Evolutionary conservation across 768 basidiomycete species (phyloP).

Genomic region (Termitomyces sp.): DNA sequence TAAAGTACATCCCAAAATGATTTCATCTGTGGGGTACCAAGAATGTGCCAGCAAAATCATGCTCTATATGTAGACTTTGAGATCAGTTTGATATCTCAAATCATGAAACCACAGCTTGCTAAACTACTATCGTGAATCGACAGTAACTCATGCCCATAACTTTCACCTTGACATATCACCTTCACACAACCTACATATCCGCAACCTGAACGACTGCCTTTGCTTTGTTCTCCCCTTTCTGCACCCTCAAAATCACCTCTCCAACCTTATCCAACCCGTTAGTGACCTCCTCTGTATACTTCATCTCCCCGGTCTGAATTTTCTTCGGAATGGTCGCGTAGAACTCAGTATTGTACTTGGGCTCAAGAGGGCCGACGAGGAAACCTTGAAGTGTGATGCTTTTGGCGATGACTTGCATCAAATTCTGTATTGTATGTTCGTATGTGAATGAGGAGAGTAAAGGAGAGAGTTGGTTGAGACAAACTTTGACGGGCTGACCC

Average conservation of each 20-base stretch:
- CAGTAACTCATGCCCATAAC: too few species aligned
- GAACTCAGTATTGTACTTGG: slow-evolving; percentile 37
- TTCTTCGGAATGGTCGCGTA: slow-evolving; percentile 31
- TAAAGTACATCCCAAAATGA: too few species aligned
- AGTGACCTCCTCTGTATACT: slow-evolving; percentile 39
- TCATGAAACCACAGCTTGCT: too few species aligned
- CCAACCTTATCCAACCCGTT: slow-evolving; percentile 36
- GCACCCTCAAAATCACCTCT: slow-evolving; percentile 26
- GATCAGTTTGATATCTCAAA: too few species aligned
- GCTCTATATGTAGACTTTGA: too few species aligned
- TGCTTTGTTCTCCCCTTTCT: slow-evolving; percentile 28
- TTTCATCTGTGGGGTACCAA: too few species aligned
- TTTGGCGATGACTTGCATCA: slow-evolving; percentile 32
- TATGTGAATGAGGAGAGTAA: too few species aligned
- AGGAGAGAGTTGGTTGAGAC: too few species aligned
- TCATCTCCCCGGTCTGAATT: slow-evolving; percentile 40
- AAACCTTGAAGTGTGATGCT: slow-evolving; percentile 34
- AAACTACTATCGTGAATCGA: too few species aligned
- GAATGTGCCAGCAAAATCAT: too few species aligned
- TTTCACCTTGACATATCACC: neutral
- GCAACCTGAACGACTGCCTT: slow-evolving; percentile 30
- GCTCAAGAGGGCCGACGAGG: slow-evolving; percentile 23
- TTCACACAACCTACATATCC: slow-evolving; percentile 8
- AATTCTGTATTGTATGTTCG: slow-evolving; percentile 23
- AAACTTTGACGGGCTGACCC: slow-evolving; percentile 15